phyloP scores from a whole-genome alignment of 177 flowering plant genomes.

The Tripterygium wilfordii region DNA sequence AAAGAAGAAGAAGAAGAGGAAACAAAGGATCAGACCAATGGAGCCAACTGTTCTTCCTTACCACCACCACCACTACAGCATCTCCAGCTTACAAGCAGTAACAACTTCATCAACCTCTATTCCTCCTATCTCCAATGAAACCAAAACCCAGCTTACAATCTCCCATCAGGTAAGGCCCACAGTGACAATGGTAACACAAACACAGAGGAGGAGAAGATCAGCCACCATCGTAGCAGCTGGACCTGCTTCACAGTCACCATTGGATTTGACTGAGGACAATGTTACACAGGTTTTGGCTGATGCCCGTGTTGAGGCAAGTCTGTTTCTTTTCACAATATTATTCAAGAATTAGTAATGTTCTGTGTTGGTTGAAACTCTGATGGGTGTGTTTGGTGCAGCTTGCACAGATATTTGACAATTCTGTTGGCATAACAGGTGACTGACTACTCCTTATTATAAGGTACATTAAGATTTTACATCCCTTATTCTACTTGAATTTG shows the following conservation, averaged over 20 bases:
- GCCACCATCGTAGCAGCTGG: neutral
- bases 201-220: no score
- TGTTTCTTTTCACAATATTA: neutral
- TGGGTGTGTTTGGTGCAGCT: slow-evolving; percentile 35
- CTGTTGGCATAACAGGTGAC: slow-evolving; percentile 86
- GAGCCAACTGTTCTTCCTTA: no score
- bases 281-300: slow-evolving; percentile 37
- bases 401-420: slow-evolving; percentile 65
- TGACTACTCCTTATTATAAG: slow-evolving; percentile 1
- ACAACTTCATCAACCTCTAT: no score
- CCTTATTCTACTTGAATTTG: neutral
- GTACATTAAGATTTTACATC: neutral
- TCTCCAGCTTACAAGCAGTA: no score
- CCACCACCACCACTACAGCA: no score
- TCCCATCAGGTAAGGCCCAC: no score
- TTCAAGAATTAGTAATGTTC: no score
- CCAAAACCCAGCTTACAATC: no score
- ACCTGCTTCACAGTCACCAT: slow-evolving; percentile 16
- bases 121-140: no score
- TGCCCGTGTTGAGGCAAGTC: slow-evolving; percentile 42
- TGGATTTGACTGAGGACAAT: slow-evolving; percentile 54
- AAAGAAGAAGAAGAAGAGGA: no score
- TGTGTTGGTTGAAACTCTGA: neutral
- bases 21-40: no score
- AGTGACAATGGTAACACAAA: no score